Base-by-base conservation (phyloP, 257 asterid species). In the Solanum chiquidenum region DNA sequence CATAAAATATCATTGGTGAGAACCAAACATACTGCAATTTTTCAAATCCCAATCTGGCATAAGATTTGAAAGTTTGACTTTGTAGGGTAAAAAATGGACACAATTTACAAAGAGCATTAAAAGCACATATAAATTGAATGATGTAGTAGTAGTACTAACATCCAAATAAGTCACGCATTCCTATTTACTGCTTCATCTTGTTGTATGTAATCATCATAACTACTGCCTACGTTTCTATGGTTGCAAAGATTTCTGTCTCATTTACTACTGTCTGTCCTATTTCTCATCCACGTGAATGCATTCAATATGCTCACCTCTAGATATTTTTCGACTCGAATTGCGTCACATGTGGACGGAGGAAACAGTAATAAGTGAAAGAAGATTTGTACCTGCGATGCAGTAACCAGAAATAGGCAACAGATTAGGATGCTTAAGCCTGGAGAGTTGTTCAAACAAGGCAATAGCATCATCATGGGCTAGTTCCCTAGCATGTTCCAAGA, bases 321-420 rank as follows among this genome's bases (percentile, higher is more conserved):
- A 80, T 80, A 16, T 29, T 18, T 8, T 14, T 0, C 3, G 2
- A 6, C 0, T 49, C 0, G 0, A 52, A 52, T 16, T 52, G 7
- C 16, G 3, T 52, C 23, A 52, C 60, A 46, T 42, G 0, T 12
- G 14, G 6, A 4, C 20, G 7, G 1, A 46, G 0, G 20, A 14
- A 13, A 14, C 60, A 2, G 60, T 52, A 52, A 52, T 5, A 16
- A 16, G 62, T 52, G 10, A 52, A 77, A 14, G 62, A 29, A 46
- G 42, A 16, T 5, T 9, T 35, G 60, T 90, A 96, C 99, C 99
- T 88, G 99, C 99, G 83, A 97, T 95, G 91, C 99, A 97, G 90
- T 92, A 97, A 38, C 99, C 99, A 86, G 92, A 92, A 37, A 97
- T 90, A 0, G 98, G 98, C 76, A 97, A 92, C 79, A 97, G 69